Conservation (phyloP, 2,329 filamentous ascomycete species). For the Clarireedia hainanense region DNA sequence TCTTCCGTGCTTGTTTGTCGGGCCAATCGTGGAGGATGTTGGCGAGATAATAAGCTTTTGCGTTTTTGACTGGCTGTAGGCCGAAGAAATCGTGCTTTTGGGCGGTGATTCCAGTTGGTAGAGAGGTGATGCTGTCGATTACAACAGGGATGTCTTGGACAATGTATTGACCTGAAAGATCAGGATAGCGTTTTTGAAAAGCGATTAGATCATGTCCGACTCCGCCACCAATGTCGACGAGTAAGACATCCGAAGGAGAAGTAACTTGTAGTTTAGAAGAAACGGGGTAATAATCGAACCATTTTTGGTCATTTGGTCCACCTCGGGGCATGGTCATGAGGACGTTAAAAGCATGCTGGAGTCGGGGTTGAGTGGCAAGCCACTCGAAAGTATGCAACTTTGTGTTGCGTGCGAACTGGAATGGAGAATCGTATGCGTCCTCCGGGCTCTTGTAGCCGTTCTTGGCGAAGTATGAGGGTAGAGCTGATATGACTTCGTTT, state of each 20-base stretch:
- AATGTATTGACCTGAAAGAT: neutral
- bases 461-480: conserved; percentile 10
- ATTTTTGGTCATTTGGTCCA: neutral
- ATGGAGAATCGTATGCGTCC: conserved; percentile 12
- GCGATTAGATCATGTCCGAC: conserved; percentile 1
- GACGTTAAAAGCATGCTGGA: conserved; percentile 13
- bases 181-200: neutral
- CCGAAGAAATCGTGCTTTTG: neutral
- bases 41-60: conserved; percentile 4
- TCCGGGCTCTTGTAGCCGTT: conserved; percentile 8
- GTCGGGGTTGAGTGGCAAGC: conserved; percentile 8
- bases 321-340: conserved; percentile 10
- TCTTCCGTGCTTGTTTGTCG: neutral
- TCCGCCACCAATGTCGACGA: conserved; percentile 11
- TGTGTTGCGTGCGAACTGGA: conserved; percentile 10
- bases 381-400: conserved; percentile 14
- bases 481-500: conserved; percentile 5
- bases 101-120: neutral
- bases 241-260: neutral
- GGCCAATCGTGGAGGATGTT: conserved; percentile 3
- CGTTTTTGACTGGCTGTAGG: neutral
- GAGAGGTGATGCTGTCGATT: neutral
- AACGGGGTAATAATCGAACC: conserved; percentile 11
- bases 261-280: conserved; percentile 1
- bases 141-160: conserved; percentile 2